Evolutionary conservation across 23 red algal genomes (phyloP).

Genomic region (Gracilariopsis chorda): DNA sequence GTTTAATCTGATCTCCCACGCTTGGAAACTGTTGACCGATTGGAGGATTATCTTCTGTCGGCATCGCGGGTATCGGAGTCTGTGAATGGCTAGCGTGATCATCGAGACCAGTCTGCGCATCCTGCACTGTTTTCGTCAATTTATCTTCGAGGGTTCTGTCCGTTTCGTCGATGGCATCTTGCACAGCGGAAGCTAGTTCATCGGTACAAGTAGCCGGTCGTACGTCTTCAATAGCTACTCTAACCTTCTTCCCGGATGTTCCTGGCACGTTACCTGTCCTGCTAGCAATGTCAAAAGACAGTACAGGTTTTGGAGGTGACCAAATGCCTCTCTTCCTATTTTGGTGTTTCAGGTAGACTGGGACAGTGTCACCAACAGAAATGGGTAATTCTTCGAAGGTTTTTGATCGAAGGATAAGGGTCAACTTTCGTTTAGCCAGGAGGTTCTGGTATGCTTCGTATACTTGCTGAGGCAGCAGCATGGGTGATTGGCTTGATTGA

Average conservation of each 20-base stretch:
- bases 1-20: background rate
- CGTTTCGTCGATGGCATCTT: slow-evolving; percentile 14
- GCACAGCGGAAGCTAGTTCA: background rate
- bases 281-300: background rate
- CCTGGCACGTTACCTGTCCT: background rate
- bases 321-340: background rate
- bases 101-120: background rate
- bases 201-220: background rate
- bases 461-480: background rate
- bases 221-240: slow-evolving; percentile 3
- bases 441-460: background rate
- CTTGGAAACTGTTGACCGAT: background rate
- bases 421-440: slow-evolving; percentile 33
- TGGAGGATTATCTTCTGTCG: background rate
- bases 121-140: background rate
- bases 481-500: background rate
- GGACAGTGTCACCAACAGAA: slow-evolving; percentile 15
- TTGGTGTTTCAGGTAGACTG: background rate
- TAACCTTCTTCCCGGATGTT: background rate
- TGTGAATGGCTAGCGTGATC: background rate
- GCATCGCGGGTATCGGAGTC: background rate
- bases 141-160: background rate
- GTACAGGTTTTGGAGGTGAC: background rate
- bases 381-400: background rate
- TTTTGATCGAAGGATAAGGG: slow-evolving; percentile 4